Conservation (phyloP, 441 rosid genomes). For the Sinapis alba region DNA sequence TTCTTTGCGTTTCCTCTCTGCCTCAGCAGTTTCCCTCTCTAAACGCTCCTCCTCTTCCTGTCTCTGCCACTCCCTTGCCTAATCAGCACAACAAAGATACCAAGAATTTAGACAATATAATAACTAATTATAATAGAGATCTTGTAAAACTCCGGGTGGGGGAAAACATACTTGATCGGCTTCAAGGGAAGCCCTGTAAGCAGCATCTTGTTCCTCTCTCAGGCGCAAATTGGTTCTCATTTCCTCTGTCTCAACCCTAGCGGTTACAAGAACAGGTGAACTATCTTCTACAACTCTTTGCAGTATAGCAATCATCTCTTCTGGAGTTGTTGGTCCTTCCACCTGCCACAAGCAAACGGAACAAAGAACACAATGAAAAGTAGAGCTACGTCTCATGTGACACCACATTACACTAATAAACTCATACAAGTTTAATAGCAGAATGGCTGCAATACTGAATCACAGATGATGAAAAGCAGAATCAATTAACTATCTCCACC, state of each 20-base stretch:
- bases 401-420: neutral
- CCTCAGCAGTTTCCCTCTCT: constrained; percentile 94
- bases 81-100: neutral
- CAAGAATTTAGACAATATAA: neutral
- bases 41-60: constrained; percentile 81
- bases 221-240: constrained; percentile 75
- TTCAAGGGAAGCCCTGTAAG: constrained; percentile 85
- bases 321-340: constrained; percentile 89
- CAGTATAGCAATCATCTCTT: constrained; percentile 66
- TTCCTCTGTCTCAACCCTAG: constrained; percentile 93
- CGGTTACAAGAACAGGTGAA: constrained; percentile 78
- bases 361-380: constrained; percentile 16
- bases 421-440: neutral
- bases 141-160: neutral
- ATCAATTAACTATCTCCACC: neutral
- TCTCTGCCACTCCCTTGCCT: constrained; percentile 93
- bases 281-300: constrained; percentile 95
- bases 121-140: neutral
- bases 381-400: neutral
- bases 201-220: constrained; percentile 98
- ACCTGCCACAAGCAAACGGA: constrained; percentile 51
- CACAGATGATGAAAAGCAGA: neutral
- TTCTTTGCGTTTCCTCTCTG: constrained; percentile 75
- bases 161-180: constrained; percentile 79
- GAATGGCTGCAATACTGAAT: neutral